phyloP scores from a whole-genome alignment of 208 protist genomes.

The Leishmania gerbilli region DNA sequence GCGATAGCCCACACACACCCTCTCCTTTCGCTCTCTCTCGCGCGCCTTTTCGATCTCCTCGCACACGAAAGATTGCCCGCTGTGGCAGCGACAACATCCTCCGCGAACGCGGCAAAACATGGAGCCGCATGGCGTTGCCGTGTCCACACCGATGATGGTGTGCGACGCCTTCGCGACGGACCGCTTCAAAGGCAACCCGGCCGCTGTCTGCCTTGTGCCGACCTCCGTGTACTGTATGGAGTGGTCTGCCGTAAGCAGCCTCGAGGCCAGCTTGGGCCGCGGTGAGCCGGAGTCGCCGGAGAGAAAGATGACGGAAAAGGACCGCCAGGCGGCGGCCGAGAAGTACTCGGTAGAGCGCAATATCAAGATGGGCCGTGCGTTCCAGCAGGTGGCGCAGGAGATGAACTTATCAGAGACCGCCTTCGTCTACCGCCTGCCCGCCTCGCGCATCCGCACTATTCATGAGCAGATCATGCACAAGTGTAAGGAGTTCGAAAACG shows the following conservation, averaged over 20 bases:
- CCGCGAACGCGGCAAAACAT: not conserved
- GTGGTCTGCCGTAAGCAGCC: conserved; percentile 47
- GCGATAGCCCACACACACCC: no score
- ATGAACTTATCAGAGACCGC: conserved; percentile 69
- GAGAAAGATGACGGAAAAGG: conserved; percentile 37
- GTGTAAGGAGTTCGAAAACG: conserved; percentile 56
- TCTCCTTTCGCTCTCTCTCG: not conserved
- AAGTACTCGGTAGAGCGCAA: conserved; percentile 55
- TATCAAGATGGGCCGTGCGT: conserved; percentile 44
- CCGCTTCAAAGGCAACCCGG: conserved; percentile 69
- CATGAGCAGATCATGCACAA: conserved; percentile 54
- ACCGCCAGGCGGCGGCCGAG: conserved; percentile 42
- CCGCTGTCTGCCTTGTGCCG: conserved; percentile 62
- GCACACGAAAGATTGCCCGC: not conserved
- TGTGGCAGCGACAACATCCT: conserved; percentile 5
- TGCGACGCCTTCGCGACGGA: conserved; percentile 68
- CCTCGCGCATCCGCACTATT: conserved; percentile 41
- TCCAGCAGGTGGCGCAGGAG: conserved; percentile 60
- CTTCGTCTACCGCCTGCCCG: conserved; percentile 72
- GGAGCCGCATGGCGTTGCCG: conserved; percentile 20
- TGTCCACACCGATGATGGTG: conserved; percentile 55
- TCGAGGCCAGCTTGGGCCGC: conserved; percentile 62
- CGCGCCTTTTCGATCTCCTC: conserved; percentile 1
- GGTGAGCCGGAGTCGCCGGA: conserved; percentile 45
- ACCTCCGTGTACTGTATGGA: conserved; percentile 56